Evolutionary conservation across 106 monocot genomes (phyloP).

Genomic region (Triglochin maritima): DNA sequence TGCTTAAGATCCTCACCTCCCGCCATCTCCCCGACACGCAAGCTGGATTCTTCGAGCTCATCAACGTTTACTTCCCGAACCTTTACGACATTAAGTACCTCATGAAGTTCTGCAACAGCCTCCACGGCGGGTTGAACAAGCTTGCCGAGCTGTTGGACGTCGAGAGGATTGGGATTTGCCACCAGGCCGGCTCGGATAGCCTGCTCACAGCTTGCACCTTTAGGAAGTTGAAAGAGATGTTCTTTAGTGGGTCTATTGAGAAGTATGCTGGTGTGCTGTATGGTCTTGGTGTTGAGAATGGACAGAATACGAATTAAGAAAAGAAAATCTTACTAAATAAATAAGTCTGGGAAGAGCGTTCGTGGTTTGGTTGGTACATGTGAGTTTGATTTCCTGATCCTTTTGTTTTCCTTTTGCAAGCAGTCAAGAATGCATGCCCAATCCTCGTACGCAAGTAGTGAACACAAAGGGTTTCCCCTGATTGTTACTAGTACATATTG

Average conservation of each 20-base stretch:
- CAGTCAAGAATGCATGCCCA: too few species aligned
- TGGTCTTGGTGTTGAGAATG: conserved; percentile 14
- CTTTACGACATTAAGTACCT: conserved; percentile 39
- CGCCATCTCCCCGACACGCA: conserved; percentile 35
- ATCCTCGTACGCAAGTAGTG: too few species aligned
- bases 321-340: too few species aligned
- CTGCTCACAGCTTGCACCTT: conserved; percentile 28
- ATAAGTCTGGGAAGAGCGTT: too few species aligned
- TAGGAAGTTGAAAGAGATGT: conserved; percentile 29
- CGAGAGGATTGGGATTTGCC: conserved; percentile 18
- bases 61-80: conserved; percentile 31
- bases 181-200: conserved; percentile 41
- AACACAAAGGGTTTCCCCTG: too few species aligned
- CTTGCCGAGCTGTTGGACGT: conserved; percentile 33
- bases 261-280: conserved; percentile 20
- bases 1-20: conserved; percentile 48
- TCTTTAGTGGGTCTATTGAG: conserved; percentile 11
- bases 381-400: too few species aligned
- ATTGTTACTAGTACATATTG: too few species aligned
- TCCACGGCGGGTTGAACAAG: conserved; percentile 41
- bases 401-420: too few species aligned
- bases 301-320: conserved; percentile 5
- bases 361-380: too few species aligned
- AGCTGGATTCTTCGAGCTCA: conserved; percentile 34
- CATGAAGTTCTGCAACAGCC: conserved; percentile 41